phyloP scores from a whole-genome alignment of 139 green algal genomes.

The Micractinium conductrix region DNA sequence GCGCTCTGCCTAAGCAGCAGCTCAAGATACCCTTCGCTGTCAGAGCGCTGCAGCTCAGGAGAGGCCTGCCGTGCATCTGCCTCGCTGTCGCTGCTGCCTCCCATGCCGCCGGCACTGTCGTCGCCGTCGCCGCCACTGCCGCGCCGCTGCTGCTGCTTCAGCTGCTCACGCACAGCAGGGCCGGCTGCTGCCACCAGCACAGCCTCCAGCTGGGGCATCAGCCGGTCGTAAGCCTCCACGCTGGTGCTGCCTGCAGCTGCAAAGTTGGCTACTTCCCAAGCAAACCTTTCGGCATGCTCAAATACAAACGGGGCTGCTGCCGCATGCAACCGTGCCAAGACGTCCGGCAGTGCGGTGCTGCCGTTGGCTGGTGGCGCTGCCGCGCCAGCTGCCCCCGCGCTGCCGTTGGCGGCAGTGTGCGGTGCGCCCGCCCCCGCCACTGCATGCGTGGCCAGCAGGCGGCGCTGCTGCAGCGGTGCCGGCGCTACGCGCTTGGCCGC shows the following conservation, averaged over 20 bases:
- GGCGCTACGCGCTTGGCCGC: no score
- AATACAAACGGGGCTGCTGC: conserved; percentile 34
- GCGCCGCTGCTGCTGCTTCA: background rate
- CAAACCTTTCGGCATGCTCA: conserved; percentile 39
- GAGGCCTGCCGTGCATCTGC: background rate
- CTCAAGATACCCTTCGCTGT: conserved; percentile 25
- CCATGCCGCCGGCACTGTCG: background rate
- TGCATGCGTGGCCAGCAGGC: background rate
- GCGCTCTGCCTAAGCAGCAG: conserved; percentile 17
- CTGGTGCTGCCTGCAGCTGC: background rate
- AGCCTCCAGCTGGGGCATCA: background rate
- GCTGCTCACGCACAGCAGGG: conserved; percentile 5
- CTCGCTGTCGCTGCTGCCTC: background rate
- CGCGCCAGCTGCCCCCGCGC: background rate
- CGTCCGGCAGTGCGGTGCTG: background rate
- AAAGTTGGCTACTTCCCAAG: conserved; percentile 39
- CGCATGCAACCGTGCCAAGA: background rate
- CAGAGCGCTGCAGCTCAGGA: conserved; percentile 12
- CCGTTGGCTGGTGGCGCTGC: background rate
- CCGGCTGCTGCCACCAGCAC: background rate
- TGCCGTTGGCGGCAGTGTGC: background rate
- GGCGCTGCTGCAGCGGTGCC: background rate
- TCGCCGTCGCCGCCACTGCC: background rate
- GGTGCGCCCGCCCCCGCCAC: background rate
- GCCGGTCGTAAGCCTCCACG: conserved; percentile 27